These are phyloP conservation scores for Graphium sp. DNA, from an alignment of 2,329 filamentous ascomycete genomes.

Conservation along the genomic window DNA sequence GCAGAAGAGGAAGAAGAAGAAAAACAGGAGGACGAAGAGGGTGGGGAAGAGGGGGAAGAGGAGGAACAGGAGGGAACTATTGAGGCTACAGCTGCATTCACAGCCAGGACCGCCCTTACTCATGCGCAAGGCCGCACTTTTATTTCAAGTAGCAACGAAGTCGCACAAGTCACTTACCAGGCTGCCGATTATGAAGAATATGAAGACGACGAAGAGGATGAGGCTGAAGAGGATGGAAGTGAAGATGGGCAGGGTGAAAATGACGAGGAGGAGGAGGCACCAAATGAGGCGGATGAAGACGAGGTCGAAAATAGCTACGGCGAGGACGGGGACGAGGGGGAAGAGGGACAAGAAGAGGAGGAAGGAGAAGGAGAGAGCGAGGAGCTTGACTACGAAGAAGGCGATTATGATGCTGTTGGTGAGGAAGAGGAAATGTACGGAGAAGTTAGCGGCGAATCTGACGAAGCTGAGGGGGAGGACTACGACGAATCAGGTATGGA, in stretches of 20 bases:
- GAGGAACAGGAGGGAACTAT: conserved; percentile 9
- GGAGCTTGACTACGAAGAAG: background rate
- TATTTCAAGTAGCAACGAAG: no score
- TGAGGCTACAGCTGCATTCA: no score
- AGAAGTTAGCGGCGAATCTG: background rate
- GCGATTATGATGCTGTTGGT: background rate
- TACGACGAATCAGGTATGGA: conserved; percentile 3
- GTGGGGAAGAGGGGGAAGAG: conserved; percentile 9
- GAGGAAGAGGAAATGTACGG: conserved; percentile 2
- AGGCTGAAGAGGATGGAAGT: conserved; percentile 4
- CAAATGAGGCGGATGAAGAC: conserved; percentile 3
- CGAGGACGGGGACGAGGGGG: conserved; percentile 1
- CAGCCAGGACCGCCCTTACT: no score
- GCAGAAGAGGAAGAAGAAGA: conserved; percentile 12
- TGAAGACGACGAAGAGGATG: conserved; percentile 9
- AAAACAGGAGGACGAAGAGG: conserved; percentile 11
- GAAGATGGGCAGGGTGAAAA: conserved; percentile 4
- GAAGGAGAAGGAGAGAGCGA: conserved; percentile 4
- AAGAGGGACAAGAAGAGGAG: conserved; percentile 3
- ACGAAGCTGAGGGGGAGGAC: conserved; percentile 1
- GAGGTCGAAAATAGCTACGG: conserved; percentile 3
- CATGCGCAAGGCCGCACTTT: no score
- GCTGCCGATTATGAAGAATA: conserved; percentile 8
- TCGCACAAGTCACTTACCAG: no score
- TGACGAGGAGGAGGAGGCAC: conserved; percentile 1